Conservation (phyloP, 306 rosid genomes). For the Medicago lupulina region DNA sequence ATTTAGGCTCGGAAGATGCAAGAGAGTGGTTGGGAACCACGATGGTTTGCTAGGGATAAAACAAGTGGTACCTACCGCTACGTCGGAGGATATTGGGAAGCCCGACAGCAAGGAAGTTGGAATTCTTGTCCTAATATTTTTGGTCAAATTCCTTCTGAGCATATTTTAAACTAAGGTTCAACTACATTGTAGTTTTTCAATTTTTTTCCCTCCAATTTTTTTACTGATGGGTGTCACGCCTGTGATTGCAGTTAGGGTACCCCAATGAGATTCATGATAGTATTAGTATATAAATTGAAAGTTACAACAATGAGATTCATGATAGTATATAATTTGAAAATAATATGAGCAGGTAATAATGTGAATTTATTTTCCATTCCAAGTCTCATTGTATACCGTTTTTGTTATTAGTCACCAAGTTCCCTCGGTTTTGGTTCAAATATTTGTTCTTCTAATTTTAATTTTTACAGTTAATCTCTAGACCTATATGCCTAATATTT, state of each 20-base stretch:
- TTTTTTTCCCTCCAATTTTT: conserved; percentile 18
- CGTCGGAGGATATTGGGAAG: conserved; percentile 92
- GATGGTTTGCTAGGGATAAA: conserved; percentile 80
- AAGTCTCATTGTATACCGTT: conserved; percentile 15
- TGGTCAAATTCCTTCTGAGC: conserved; percentile 77
- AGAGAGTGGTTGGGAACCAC: conserved; percentile 95
- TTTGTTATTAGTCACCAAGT: conserved; percentile 1
- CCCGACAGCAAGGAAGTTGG: conserved; percentile 75
- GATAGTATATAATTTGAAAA: conserved; percentile 46
- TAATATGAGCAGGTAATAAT: conserved; percentile 48
- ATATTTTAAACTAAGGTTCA: conserved; percentile 54
- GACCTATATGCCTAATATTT: too few relatives aligned
- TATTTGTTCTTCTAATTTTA: too few relatives aligned
- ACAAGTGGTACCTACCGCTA: conserved; percentile 70
- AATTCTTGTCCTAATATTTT: conserved; percentile 86
- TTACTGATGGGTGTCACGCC: conserved; percentile 42
- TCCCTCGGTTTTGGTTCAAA: too few relatives aligned
- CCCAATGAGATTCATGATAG: conserved; percentile 46
- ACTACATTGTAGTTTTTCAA: conserved; percentile 36
- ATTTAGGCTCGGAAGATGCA: conserved; percentile 93
- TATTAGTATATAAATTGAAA: conserved; percentile 43
- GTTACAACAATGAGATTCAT: conserved; percentile 33
- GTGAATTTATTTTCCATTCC: conserved; percentile 1
- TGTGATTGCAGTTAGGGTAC: conserved; percentile 41
- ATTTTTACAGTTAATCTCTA: too few relatives aligned